These are phyloP conservation scores for Gossypium davidsonii DNA, from an alignment of 441 rosid genomes.

Conservation along the genomic window DNA sequence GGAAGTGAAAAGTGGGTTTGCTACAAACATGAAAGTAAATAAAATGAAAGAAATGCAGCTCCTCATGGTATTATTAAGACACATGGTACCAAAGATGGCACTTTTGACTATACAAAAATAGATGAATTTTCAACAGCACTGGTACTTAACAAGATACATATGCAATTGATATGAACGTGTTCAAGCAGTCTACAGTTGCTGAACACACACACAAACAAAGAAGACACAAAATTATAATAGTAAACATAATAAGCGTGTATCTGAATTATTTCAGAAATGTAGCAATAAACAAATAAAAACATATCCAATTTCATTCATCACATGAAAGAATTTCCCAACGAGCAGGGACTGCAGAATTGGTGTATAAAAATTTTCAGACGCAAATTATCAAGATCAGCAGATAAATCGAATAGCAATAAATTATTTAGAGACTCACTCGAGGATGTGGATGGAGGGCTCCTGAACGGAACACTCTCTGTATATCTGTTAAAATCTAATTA, in stretches of 20 bases:
- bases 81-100: not conserved
- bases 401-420: conserved; percentile 9
- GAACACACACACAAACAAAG: not conserved
- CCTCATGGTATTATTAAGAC: not conserved
- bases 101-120: not conserved
- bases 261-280: not conserved
- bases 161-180: not conserved
- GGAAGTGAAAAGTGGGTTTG: not conserved
- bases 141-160: not conserved
- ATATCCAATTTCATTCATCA: not conserved
- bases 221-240: not conserved
- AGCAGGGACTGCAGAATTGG: not conserved
- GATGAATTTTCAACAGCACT: not conserved
- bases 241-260: not conserved
- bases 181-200: not conserved
- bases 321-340: not conserved
- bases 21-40: not conserved
- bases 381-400: not conserved
- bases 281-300: not conserved
- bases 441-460: conserved; percentile 85
- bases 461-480: conserved; percentile 77
- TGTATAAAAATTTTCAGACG: not conserved
- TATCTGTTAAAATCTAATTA: conserved; percentile 46
- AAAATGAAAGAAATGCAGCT: not conserved
- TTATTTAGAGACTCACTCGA: conserved; percentile 50